phyloP scores from a whole-genome alignment of 2,329 filamentous ascomycete species.

The Bipolaris cookei region DNA sequence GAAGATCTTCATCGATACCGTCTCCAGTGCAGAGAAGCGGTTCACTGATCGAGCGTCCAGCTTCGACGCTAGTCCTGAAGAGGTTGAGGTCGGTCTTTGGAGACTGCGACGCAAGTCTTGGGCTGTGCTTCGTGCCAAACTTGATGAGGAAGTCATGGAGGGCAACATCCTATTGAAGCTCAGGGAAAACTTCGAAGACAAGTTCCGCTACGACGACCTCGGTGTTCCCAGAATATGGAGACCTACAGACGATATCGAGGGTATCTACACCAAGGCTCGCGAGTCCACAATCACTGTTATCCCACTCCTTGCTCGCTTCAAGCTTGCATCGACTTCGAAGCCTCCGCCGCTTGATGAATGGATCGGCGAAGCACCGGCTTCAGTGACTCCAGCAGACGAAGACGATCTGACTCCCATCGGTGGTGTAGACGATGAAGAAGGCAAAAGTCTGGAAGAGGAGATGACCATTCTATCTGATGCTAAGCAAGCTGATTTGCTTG shows the following conservation, averaged over 20 bases:
- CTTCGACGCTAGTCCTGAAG: constrained; percentile 89
- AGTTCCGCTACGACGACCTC: constrained; percentile 95
- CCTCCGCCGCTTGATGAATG: constrained; percentile 84
- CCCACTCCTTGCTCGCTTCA: constrained; percentile 85
- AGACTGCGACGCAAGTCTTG: constrained; percentile 91
- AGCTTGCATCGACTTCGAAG: constrained; percentile 73
- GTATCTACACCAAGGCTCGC: constrained; percentile 87
- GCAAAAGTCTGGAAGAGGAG: constrained; percentile 93
- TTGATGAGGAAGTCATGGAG: constrained; percentile 98
- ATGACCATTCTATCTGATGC: constrained; percentile 91
- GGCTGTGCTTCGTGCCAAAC: constrained; percentile 85
- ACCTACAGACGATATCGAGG: constrained; percentile 95
- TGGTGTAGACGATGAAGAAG: constrained; percentile 91
- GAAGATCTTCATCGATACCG: constrained; percentile 80
- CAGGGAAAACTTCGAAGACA: constrained; percentile 98
- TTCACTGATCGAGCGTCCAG: constrained; percentile 90
- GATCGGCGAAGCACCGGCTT: constrained; percentile 77
- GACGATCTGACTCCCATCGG: constrained; percentile 89
- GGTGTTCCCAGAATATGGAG: constrained; percentile 97
- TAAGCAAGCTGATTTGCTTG: constrained; percentile 88
- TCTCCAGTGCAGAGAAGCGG: constrained; percentile 81
- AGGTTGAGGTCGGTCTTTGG: constrained; percentile 93
- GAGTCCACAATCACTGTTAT: constrained; percentile 92
- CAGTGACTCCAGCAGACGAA: constrained; percentile 81
- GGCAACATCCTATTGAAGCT: constrained; percentile 95